Base-by-base conservation (phyloP, 1,284 basidiomycete species). In the Psilocybe mexicana region DNA sequence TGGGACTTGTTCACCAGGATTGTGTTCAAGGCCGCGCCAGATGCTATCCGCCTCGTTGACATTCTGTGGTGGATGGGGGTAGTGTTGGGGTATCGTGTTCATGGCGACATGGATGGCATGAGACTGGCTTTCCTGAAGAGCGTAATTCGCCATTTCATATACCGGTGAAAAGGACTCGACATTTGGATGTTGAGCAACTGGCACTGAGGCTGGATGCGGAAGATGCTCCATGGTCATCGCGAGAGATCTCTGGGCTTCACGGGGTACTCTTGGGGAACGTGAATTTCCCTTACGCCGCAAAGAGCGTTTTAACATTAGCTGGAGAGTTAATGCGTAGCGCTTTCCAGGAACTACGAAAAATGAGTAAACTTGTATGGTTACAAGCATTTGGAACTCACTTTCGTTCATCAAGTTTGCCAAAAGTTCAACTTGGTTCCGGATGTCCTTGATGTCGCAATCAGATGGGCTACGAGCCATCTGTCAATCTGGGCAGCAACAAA, bases 281-380 rank as follows among this genome's bases (percentile, higher is more conserved):
- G 85, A 83, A 10, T 69, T 62, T 40, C 84, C 72, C 65, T 86
- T 87, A 58, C 87, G 84, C 61, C 85, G 88, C 65, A 86, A 83
- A 28, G 89, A 87, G 60, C 89, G 82, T 67, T 93, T 92, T 53
- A 96, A 72, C 86, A 96, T 96, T 28, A 95, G 75, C 62, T 93
- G 89, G 18, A 96, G 78, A 1, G 92, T 95, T 52, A 93, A 74
- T 10, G 93, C 93, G 66, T 96, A 96, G 55, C 94, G 85, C 65
- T 92, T 92, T 12, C 92, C 93, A 18, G 94, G 93, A 61, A 94
- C 93, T 93, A 66, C 2, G 55, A 55, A 55, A 38, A 47, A 67
- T 63, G 52, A 55, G 47, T 43, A 49, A 38, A 36, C 5, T 43
- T 30, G 23, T 49, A 23, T 63, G 60, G 50, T 26, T 7, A 61